Evolutionary conservation across 805 yeast species (phyloP).

Genomic region (Tetrapisispora iriomotensis): DNA sequence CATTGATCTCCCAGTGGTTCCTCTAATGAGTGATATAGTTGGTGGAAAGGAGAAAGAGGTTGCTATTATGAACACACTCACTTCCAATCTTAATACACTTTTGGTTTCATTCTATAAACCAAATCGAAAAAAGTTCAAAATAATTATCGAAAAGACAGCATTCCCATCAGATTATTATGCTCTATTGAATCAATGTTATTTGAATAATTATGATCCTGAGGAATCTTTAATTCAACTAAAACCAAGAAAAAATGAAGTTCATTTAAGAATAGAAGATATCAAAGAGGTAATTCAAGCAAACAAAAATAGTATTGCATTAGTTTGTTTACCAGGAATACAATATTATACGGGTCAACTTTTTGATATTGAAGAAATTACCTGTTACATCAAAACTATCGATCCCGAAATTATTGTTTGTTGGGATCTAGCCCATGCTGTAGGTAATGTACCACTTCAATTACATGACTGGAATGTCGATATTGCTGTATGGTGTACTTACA

Average conservation of each 20-base stretch:
- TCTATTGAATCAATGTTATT: conserved; percentile 56
- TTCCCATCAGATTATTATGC: conserved; percentile 93
- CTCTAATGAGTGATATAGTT: conserved; percentile 59
- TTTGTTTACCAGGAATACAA: conserved; percentile 81
- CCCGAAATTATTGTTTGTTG: conserved; percentile 62
- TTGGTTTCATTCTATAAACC: conserved; percentile 71
- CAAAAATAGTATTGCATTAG: conserved; percentile 55
- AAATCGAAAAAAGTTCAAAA: conserved; percentile 42
- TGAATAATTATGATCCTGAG: conserved; percentile 45
- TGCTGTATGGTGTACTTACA: conserved; percentile 92
- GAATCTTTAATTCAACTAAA: conserved; percentile 53
- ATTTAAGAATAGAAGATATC: conserved; percentile 55
- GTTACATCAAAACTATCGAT: conserved; percentile 38
- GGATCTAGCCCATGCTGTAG: conserved; percentile 94
- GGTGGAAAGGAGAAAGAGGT: conserved; percentile 74
- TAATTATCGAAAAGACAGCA: conserved; percentile 75
- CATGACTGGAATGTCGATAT: conserved; percentile 91
- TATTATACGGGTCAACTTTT: conserved; percentile 87
- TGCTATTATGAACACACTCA: conserved; percentile 79
- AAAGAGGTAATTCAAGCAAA: conserved; percentile 43
- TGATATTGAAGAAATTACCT: conserved; percentile 64
- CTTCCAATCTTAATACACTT: conserved; percentile 70
- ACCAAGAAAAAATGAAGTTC: conserved; percentile 50
- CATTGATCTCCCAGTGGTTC: conserved; percentile 67
- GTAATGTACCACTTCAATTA: conserved; percentile 65